Evolutionary conservation across 768 basidiomycete genomes (phyloP), one percentile per base, ranked within the genome.

Genomic region (Lentinula raphanica): DNA sequence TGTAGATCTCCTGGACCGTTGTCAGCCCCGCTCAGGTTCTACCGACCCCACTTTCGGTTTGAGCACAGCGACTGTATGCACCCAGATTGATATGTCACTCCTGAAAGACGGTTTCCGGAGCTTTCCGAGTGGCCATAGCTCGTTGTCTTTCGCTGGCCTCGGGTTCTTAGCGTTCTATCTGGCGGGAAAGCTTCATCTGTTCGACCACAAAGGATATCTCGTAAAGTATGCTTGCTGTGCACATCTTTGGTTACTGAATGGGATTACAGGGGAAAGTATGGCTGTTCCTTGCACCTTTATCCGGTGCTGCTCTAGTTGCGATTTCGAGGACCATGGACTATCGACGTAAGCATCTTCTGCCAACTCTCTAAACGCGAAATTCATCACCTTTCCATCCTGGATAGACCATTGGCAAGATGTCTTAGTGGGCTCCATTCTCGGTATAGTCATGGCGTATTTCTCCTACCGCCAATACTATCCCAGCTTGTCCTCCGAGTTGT

Each of bases 331-430:
- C 91, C 2, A 94, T 95, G 90, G 94, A 96, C 71, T 88, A 88
- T 64, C 82, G 94, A 58, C 93, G 89, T 91, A 65, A 53, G 51
- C 40, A 15, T 29, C 3, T 19, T 23, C 0, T 36, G 2, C 21
- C 49, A 12, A 4, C 46, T 27, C 29, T 8, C 19, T 7, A 35
- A 7, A 36, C 25, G 2, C 12, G 21, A 5, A 32, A n/a, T 13
- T 23, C 3, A 50, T 19, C 23, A 7, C 5, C 12, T 50, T 6
- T 40, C 17, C 12, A 40, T 42, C 8, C 32, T 8, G 13, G 1
- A n/a, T 29, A 92, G 90, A 96, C 70, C 93, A 96, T 69, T 94
- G 92, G 90, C 85, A 92, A 5, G 96, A 99, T 63, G 90, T 97
- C 42, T 66, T 92, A 8, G 83, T 90, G 2, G 94, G 95, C 5